phyloP scores from a whole-genome alignment of 345 rosid species.

The Theobroma cacao region DNA sequence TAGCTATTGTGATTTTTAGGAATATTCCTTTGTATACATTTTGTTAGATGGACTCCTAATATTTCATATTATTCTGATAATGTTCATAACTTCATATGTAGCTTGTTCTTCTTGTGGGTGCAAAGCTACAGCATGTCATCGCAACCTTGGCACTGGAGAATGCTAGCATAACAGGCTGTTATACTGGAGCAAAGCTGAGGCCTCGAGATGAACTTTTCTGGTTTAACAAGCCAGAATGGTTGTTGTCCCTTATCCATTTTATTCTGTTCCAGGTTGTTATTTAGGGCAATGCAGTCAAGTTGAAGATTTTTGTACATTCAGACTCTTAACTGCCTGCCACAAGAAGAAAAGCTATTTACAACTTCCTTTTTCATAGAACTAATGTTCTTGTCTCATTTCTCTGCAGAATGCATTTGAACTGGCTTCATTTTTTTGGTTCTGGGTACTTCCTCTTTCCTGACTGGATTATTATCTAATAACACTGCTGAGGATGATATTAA shows the following conservation, averaged over 20 bases:
- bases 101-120: conserved; percentile 81
- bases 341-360: background rate
- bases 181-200: conserved; percentile 48
- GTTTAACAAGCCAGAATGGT: conserved; percentile 86
- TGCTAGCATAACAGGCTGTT: conserved; percentile 53
- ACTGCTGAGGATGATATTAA: conserved; percentile 6
- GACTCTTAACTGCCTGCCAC: background rate
- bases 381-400: conserved; percentile 9
- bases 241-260: conserved; percentile 81
- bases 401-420: conserved; percentile 90
- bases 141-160: conserved; percentile 84
- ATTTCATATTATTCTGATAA: background rate
- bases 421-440: conserved; percentile 97
- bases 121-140: conserved; percentile 87
- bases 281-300: background rate
- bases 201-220: conserved; percentile 97
- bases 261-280: conserved; percentile 78
- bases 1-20: background rate
- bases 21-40: background rate
- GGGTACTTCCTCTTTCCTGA: conserved; percentile 56
- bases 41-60: background rate
- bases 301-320: background rate
- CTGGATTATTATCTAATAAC: conserved; percentile 14
- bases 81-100: conserved; percentile 24
- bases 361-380: background rate